A percentile compares a stretch with the other conserved stretches of the same genome.
phyloP scores from a whole-genome alignment of 257 asterid species.

The Plantago elongata region DNA sequence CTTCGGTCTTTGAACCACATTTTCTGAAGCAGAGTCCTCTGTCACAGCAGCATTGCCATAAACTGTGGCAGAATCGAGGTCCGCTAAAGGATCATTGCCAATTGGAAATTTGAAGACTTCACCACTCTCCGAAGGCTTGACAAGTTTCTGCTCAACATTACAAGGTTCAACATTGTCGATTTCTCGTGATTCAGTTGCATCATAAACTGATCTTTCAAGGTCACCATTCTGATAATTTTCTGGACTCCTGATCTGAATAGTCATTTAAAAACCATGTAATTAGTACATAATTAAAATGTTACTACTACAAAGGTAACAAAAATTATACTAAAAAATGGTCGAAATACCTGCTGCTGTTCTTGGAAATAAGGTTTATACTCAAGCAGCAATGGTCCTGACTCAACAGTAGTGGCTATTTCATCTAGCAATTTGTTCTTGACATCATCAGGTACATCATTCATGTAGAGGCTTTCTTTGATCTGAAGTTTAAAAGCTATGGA shows the following conservation, averaged over 20 bases:
- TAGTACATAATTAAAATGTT: background rate
- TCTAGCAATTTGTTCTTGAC: conserved; percentile 50
- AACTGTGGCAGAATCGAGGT: background rate
- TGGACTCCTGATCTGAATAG: conserved; percentile 12
- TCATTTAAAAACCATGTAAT: conserved; percentile 21
- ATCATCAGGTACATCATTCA: conserved; percentile 43
- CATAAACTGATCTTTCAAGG: background rate
- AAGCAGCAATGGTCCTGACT: conserved; percentile 44
- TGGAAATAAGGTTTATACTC: conserved; percentile 42
- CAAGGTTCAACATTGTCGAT: conserved; percentile 12
- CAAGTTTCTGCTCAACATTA: background rate
- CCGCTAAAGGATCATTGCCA: background rate
- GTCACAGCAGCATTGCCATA: background rate
- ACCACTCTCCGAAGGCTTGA: conserved; percentile 4
- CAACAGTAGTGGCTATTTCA: conserved; percentile 38
- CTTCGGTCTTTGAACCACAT: conserved; percentile 25
- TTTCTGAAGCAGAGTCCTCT: conserved; percentile 36
- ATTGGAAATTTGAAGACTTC: background rate
- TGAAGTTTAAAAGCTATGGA: conserved; percentile 20
- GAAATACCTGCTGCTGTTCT: conserved; percentile 18
- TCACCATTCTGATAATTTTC: background rate
- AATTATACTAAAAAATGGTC: background rate
- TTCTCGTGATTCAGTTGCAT: conserved; percentile 13
- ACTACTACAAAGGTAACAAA: background rate
- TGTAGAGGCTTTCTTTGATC: conserved; percentile 41